Percentiles rank a stretch among this genome's conserved stretches.
These are phyloP conservation scores for Amylocystis lapponica DNA, from an alignment of 768 basidiomycete genomes.

Conservation along the genomic window DNA sequence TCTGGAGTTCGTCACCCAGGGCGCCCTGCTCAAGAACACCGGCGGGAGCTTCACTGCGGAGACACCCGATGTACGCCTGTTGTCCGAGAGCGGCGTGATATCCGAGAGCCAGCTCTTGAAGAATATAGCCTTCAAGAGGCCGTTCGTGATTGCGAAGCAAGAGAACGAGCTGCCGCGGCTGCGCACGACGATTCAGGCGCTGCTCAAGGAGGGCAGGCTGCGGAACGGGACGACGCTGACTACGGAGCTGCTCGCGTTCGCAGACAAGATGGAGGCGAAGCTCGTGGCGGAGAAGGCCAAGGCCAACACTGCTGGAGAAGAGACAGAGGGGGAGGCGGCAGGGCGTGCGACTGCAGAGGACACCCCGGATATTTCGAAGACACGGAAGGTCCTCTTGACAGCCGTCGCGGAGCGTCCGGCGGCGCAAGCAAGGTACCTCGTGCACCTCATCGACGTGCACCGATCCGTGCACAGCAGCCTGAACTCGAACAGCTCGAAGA, in stretches of 20 bases:
- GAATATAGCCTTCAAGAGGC: too few relatives aligned
- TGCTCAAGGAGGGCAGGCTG: constrained; percentile 13
- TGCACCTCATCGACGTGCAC: not conserved
- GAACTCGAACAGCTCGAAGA: too few relatives aligned
- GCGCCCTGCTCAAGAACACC: too few relatives aligned
- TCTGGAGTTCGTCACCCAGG: constrained; percentile 23
- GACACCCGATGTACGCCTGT: not conserved
- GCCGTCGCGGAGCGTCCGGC: not conserved
- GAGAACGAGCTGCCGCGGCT: constrained; percentile 10
- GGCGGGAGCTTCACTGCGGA: not conserved
- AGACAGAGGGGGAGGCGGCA: not conserved
- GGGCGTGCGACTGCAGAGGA: not conserved
- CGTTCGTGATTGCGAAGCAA: constrained; percentile 4
- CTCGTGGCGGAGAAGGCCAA: constrained; percentile 4
- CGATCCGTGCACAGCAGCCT: not conserved
- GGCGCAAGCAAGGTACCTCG: not conserved
- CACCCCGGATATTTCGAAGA: not conserved
- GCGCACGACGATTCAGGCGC: constrained; percentile 7
- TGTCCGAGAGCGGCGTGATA: not conserved
- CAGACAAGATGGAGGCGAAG: constrained; percentile 10
- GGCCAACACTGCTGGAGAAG: constrained; percentile 1
- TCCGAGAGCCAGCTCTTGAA: too few relatives aligned
- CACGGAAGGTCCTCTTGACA: not conserved
- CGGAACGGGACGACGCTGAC: constrained; percentile 16
- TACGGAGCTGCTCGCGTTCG: constrained; percentile 12